Evolutionary conservation across 768 basidiomycete species (phyloP), one percentile per base, ranked within the genome.

Genomic region (Phlegmacium glaucopus): DNA sequence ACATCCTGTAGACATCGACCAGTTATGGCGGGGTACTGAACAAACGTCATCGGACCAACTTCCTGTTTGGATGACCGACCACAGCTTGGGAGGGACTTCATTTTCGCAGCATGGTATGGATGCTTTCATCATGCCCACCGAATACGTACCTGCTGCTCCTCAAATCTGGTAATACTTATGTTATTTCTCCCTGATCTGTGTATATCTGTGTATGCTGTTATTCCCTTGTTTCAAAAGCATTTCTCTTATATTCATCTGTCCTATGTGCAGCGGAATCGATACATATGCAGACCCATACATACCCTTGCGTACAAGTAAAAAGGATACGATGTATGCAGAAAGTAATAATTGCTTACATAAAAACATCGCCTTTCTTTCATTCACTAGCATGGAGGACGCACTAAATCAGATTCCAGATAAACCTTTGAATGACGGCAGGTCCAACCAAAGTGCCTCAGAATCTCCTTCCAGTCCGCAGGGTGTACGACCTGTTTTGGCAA

Each of bases 31-130:
- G 43, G 84, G 82, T 26, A 84, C 90, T 57, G 86, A 87, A 61
- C 72, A 76, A 64, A 82, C 82, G 16, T 69, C 85, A 10, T 83
- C 72, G 49, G 87, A 89, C 58, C 87, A 89, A 55, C 70, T 90
- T 9, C 89, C 90, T 15, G 82, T 91, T 22, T 92, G 89, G 89
- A 81, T 91, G 38, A 87, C 88, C 29, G 90, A 92, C 62, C 85
- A 88, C 63, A 88, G 77, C 54, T 67, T 91, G 2, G 90, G 89
- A 38, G 89, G 87, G 41, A 78, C 70, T 56, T 78, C 82, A 7
- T 87, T 90, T 66, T 76, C 82, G 27, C 87, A 89, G 62, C 79
- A 87, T 57, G 90, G 90, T 52, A 88, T 92, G 71, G 87, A 92
- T 58, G 87, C 90, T 4, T 91, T 91, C 68, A 70, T 92, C 39